These are phyloP conservation scores for Leccinum griseonigrum DNA, from an alignment of 1,284 basidiomycete genomes.

Conservation along the genomic window DNA sequence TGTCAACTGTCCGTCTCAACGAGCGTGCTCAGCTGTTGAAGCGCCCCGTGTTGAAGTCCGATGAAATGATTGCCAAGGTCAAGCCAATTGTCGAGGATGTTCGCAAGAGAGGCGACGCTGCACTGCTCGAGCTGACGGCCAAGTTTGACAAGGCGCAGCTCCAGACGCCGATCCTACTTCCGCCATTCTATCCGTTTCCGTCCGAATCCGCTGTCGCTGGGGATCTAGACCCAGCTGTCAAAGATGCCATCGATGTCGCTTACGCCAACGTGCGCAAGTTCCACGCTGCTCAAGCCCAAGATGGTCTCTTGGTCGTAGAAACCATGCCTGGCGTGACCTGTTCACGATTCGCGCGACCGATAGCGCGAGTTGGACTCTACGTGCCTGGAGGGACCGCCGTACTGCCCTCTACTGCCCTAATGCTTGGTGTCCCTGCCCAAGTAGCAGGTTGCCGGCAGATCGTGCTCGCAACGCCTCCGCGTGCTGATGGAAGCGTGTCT, in stretches of 20 bases:
- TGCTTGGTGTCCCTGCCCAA: constrained; percentile 98
- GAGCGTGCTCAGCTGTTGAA: constrained; percentile 74
- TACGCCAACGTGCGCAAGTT: constrained; percentile 92
- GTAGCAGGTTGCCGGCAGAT: constrained; percentile 94
- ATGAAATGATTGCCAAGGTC: constrained; percentile 94
- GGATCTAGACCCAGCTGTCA: constrained; percentile 62
- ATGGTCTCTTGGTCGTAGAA: constrained; percentile 78
- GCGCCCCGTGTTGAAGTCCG: constrained; percentile 89
- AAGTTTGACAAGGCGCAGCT: constrained; percentile 88
- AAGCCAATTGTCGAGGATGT: constrained; percentile 93
- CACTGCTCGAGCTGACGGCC: constrained; percentile 86
- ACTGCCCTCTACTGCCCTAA: constrained; percentile 94
- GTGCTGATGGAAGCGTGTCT: constrained; percentile 86
- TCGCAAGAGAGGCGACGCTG: constrained; percentile 80
- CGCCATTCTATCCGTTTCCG: constrained; percentile 68
- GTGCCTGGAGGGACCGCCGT: constrained; percentile 98
- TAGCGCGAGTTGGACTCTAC: constrained; percentile 94
- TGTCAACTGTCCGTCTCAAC: constrained; percentile 51
- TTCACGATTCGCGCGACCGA: constrained; percentile 90
- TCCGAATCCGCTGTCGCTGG: constrained; percentile 44
- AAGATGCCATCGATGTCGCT: constrained; percentile 86
- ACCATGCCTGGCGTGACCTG: constrained; percentile 98
- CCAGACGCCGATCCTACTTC: constrained; percentile 58
- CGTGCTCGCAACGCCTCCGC: constrained; percentile 93
- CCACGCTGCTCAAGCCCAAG: constrained; percentile 82